phyloP scores from a whole-genome alignment of 306 rosid genomes.

The Malus sieversii region DNA sequence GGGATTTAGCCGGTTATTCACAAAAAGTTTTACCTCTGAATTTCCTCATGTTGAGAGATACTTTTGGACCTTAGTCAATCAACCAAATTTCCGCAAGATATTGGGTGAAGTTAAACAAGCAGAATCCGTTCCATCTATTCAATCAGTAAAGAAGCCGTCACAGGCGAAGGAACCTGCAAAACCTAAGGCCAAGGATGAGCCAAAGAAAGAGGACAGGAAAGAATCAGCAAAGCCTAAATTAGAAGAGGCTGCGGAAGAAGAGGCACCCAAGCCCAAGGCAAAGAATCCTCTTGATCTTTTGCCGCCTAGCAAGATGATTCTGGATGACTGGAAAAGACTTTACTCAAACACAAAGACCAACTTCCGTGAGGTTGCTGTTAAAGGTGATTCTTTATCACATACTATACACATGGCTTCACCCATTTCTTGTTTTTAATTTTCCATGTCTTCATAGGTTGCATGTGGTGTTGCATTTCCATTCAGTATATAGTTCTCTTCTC shows the following conservation, averaged over 20 bases:
- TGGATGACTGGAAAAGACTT: constrained; percentile 87
- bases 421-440: neutral
- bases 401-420: neutral
- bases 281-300: constrained; percentile 84
- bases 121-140: constrained; percentile 46
- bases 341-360: constrained; percentile 81
- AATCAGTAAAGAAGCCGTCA: constrained; percentile 53
- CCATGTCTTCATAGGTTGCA: neutral
- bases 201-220: constrained; percentile 46
- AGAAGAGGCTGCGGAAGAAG: constrained; percentile 39
- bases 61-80: constrained; percentile 85
- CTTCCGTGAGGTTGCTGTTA: constrained; percentile 89
- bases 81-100: constrained; percentile 64
- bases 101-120: constrained; percentile 66
- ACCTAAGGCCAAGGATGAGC: constrained; percentile 61
- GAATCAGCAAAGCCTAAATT: constrained; percentile 37
- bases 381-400: constrained; percentile 34
- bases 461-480: too few relatives aligned
- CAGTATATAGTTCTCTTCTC: too few relatives aligned
- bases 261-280: constrained; percentile 80
- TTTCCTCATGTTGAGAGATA: constrained; percentile 85
- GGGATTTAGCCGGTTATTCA: constrained; percentile 32
- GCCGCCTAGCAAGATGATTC: constrained; percentile 79
- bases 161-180: constrained; percentile 58
- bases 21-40: constrained; percentile 65